A percentile compares a stretch with the other conserved stretches of the same genome.
phyloP scores from a whole-genome alignment of 73 alveolate genomes.

The Symbiodinium pilosum region DNA sequence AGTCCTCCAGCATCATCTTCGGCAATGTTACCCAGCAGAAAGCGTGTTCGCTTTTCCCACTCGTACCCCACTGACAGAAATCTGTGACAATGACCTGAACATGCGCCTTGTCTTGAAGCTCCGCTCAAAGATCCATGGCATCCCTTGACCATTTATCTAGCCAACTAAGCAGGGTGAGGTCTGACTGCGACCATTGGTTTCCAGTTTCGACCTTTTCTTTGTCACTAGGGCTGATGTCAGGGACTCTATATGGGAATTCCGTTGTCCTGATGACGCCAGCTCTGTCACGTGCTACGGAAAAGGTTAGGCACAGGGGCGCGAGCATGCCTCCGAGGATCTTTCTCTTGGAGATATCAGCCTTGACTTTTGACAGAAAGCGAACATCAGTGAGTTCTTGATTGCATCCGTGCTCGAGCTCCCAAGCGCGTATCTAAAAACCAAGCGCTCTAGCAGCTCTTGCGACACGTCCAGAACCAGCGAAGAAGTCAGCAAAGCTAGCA shows the following conservation, averaged over 20 bases:
- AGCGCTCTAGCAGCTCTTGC: background rate
- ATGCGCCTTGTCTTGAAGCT: background rate
- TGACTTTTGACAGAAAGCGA: background rate
- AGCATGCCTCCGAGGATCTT: slow-evolving; percentile 15
- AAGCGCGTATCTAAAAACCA: background rate
- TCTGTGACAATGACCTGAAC: background rate
- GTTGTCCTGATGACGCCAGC: background rate
- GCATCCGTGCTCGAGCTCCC: background rate
- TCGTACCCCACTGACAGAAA: background rate
- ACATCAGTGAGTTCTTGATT: background rate
- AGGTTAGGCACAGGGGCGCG: slow-evolving; percentile 13
- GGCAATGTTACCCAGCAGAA: slow-evolving; percentile 2
- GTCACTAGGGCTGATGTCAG: background rate
- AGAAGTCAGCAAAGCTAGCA: slow-evolving; percentile 14
- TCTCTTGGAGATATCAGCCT: background rate
- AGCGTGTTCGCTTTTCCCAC: slow-evolving; percentile 15
- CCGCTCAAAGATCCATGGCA: slow-evolving; percentile 9
- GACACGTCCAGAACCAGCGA: background rate
- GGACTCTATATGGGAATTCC: background rate
- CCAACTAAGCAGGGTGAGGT: background rate
- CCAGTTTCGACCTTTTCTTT: background rate
- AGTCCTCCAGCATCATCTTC: background rate
- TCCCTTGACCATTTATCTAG: background rate
- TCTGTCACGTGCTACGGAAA: slow-evolving; percentile 17
- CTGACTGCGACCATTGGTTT: background rate